These are phyloP conservation scores for Pseudopithomyces chartarum DNA, from an alignment of 2,329 filamentous ascomycete genomes.

Conservation along the genomic window DNA sequence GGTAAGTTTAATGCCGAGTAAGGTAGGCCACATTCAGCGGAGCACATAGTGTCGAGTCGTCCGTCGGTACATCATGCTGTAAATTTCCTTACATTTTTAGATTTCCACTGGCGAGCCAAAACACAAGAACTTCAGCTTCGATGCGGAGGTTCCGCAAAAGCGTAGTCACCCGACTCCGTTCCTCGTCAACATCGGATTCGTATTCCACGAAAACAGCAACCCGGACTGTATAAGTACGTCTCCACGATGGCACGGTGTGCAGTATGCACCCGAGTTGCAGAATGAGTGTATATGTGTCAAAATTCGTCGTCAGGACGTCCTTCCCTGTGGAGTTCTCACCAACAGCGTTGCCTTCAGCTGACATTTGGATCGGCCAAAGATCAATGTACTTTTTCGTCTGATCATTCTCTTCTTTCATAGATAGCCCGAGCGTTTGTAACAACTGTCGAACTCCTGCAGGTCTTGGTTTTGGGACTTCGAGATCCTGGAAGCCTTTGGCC, in stretches of 20 bases:
- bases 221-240: slow-evolving; percentile 71
- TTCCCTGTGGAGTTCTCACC: slow-evolving; percentile 50
- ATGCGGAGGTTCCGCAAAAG: slow-evolving; percentile 82
- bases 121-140: slow-evolving; percentile 77
- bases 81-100: slow-evolving; percentile 61
- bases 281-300: slow-evolving; percentile 89
- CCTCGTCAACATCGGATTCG: slow-evolving; percentile 80
- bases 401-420: slow-evolving; percentile 53
- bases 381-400: slow-evolving; percentile 81
- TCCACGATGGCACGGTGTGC: slow-evolving; percentile 81
- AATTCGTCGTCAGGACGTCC: slow-evolving; percentile 81
- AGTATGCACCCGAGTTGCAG: slow-evolving; percentile 85
- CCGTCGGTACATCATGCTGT: neutral
- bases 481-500: slow-evolving; percentile 76
- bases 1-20: too few relatives aligned
- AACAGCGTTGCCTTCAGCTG: slow-evolving; percentile 73
- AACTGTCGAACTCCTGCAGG: slow-evolving; percentile 34
- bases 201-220: slow-evolving; percentile 91
- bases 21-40: too few relatives aligned
- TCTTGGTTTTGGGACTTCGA: slow-evolving; percentile 67
- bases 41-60: neutral
- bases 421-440: slow-evolving; percentile 30
- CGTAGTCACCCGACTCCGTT: slow-evolving; percentile 71
- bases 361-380: slow-evolving; percentile 93
- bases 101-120: slow-evolving; percentile 77